These are phyloP conservation scores for Sclerospora graminicola DNA, from an alignment of 352 stramenopile species.

Conservation along the genomic window DNA sequence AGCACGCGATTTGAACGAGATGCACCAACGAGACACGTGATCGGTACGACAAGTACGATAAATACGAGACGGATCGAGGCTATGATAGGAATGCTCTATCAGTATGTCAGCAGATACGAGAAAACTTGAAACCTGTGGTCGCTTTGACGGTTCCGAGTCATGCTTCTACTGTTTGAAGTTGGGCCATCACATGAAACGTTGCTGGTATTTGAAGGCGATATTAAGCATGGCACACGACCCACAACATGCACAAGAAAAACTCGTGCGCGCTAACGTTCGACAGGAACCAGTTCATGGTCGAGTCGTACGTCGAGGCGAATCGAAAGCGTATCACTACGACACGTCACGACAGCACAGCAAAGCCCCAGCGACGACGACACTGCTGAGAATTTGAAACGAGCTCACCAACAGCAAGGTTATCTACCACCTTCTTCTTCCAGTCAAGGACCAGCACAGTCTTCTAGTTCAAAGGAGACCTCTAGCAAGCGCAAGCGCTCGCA, in stretches of 20 bases:
- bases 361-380: conserved; percentile 9
- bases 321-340: conserved; percentile 8
- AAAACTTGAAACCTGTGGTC: conserved; percentile 13
- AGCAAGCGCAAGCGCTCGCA: conserved; percentile 20
- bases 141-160: conserved; percentile 7
- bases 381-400: conserved; percentile 3
- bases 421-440: conserved; percentile 1
- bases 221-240: conserved; percentile 26
- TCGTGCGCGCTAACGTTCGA: conserved; percentile 27
- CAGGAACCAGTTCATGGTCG: conserved; percentile 27
- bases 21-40: conserved; percentile 14
- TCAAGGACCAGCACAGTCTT: conserved; percentile 7
- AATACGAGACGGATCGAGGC: no score
- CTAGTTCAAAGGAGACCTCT: background rate
- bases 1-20: no score
- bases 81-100: no score
- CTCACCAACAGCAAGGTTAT: conserved; percentile 5
- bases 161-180: conserved; percentile 40
- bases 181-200: conserved; percentile 26
- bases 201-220: conserved; percentile 33
- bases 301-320: conserved; percentile 26
- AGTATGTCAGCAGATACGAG: conserved; percentile 9
- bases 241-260: conserved; percentile 24
- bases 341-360: conserved; percentile 1
- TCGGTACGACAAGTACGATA: conserved; percentile 10